Base-by-base conservation (phyloP, 2,329 filamentous ascomycete genomes). In the Xylariales sp. region DNA sequence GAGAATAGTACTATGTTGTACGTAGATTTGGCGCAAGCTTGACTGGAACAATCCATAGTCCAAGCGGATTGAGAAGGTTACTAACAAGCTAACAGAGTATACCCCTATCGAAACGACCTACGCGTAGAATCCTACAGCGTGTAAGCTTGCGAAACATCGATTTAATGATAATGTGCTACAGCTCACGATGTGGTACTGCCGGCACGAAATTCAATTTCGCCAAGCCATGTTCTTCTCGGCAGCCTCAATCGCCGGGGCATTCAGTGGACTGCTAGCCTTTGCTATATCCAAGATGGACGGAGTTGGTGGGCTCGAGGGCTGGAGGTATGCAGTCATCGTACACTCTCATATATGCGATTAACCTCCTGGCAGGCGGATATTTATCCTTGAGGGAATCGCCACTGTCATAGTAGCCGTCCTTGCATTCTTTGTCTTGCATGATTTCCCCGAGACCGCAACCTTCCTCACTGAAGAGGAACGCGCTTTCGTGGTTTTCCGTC, bases 141-240 rank as follows among this genome's bases (percentile, higher is more conserved):
- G n/a, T n/a, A n/a, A n/a, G n/a, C n/a, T n/a, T n/a, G n/a, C n/a
- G n/a, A n/a, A n/a, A n/a, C n/a, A n/a, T n/a, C n/a, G n/a, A n/a
- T n/a, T 29, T 40, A 18, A 40, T 19, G 2, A n/a, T 3, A 2
- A 5, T 25, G 32, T 7, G 8, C 9, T 18, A 18, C 9, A 40
- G 38, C 54, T 78, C 3, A 78, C 73, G 1, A 74, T 75, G 66
- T 79, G 74, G 74, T 80, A 80, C 44, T 74, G 68, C 15, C 68
- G 75, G n/a, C 68, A 73, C 38, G 75, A 78, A 46, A 70, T 76
- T 21, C 72, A 75, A 40, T 57, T 74, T 16, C 65, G 75, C 1
- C 70, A 73, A 46, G 86, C 87, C 1, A 76, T 90, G 38, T 91
- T 93, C 71, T 94, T 91, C 68, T 86, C 84, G 0, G 86, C 86